Evolutionary conservation across 1,139 yeast genomes (phyloP), one percentile per base, ranked within the genome.

Genomic region (Ogataea hybrid): DNA sequence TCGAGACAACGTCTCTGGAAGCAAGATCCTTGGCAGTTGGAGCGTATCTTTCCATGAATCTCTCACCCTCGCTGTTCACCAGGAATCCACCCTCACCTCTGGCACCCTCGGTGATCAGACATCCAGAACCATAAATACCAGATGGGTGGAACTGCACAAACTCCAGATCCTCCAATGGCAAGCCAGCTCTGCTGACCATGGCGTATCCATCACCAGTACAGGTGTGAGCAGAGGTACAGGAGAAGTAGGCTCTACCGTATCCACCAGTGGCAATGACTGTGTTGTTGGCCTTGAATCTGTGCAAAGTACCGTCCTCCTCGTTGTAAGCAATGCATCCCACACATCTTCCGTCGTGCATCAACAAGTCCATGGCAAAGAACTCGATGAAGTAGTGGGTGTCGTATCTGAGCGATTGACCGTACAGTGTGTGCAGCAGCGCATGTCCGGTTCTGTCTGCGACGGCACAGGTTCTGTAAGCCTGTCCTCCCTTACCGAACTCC

Each of bases 41-140:
- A 46, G 98, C 98, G 64, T 92, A 92, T 70, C 98, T 84, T 75
- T 92, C 98, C 98, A 92, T 92, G 69, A 92, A 92, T 71, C 98
- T 84, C 75, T 92, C 98, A 77, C 98, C 98, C 71, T 92, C 96
- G 57, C 90, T 81, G 77, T 92, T 92, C 54, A 92, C 77, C 64
- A 92, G 75, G 79, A 80, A 90, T 53, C 98, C 98, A 79, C 98
- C 98, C 75, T 92, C 98, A 78, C 98, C 98, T 76, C 98, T 86
- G 54, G 97, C 95, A 71, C 98, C 98, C 71, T 92, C 98, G 49
- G 98, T 92, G 65, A 92, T 92, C 73, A 92, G 75, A 75, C 97
- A 92, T 52, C 98, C 98, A 37, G 97, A 89, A 48, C 98, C 98
- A 69, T 92, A 92, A 67, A 92, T 92, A 78, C 98, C 98, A 30